Base-by-base conservation (phyloP, 2,329 filamentous ascomycete species). In the Arachnomyces sp. region DNA sequence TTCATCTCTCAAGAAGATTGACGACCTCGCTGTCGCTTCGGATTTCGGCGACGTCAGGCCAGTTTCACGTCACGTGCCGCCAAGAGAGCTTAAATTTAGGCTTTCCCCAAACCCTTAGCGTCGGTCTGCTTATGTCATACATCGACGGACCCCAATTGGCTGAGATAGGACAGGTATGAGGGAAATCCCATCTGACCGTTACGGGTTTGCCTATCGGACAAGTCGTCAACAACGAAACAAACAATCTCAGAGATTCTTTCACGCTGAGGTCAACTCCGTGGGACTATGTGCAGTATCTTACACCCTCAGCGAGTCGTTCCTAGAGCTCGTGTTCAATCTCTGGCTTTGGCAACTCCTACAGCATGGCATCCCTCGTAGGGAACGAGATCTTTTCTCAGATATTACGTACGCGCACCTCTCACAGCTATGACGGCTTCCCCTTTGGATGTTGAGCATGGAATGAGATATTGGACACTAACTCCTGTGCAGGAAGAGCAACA, bases 341-440 rank as follows among this genome's bases (percentile, higher is more conserved):
- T 44, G 48, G 50, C 48, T 44, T 49, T 40, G 43, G 44, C 16
- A 44, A 47, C 42, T 43, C 48, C 43, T 38, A 45, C 48, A 55
- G 48, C 39, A 65, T 65, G 62, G 59, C 60, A 44, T 47, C 49
- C 42, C 58, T 57, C 52, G 18, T 62, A 16, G 53, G 61, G 50
- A 56, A 58, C 49, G 55, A 62, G 36, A 48, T 55, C 43, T 45
- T 58, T 43, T 52, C 58, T 47, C 52, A 56, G 39, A 45, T 64
- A 37, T 51, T 65, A 33, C 55, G 63, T 65, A 59, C 43, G 62
- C n/a, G n/a, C n/a, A n/a, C n/a, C n/a, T n/a, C n/a, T n/a, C n/a
- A n/a, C n/a, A n/a, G n/a, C n/a, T n/a, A n/a, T n/a, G n/a, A n/a
- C n/a, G n/a, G n/a, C 57, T 17, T 15, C 12, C 25, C 18, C 32